Percentiles rank a stretch among this genome's conserved stretches.
Evolutionary conservation across 1,284 basidiomycete genomes (phyloP).

Genomic region (Neolentinus lepideus): DNA sequence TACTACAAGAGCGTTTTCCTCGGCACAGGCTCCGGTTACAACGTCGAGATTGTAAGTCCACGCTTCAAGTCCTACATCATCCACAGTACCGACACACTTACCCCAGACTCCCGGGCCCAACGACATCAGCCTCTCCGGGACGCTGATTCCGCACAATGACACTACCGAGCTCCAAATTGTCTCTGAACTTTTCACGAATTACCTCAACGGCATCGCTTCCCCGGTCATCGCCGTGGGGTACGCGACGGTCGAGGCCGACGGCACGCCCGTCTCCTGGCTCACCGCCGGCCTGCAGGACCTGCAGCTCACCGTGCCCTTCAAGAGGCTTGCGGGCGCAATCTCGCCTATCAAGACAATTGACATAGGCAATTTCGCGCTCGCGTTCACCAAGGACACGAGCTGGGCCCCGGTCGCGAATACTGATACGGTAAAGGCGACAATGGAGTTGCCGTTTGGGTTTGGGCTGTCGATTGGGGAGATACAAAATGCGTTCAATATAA

Average conservation of each 20-base stretch:
- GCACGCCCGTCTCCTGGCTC: conserved; percentile 60
- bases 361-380: conserved; percentile 57
- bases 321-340: conserved; percentile 39
- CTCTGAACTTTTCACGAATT: conserved; percentile 66
- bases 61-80: not conserved
- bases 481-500: conserved; percentile 59
- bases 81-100: not conserved
- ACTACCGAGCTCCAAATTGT: conserved; percentile 42
- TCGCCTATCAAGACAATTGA: conserved; percentile 62
- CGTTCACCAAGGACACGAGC: conserved; percentile 46
- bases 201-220: conserved; percentile 60
- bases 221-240: conserved; percentile 54
- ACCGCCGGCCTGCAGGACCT: conserved; percentile 54
- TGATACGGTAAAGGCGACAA: conserved; percentile 48
- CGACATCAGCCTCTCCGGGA: conserved; percentile 55
- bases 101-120: conserved; percentile 47
- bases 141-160: conserved; percentile 48
- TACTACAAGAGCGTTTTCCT: conserved; percentile 54
- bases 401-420: conserved; percentile 58
- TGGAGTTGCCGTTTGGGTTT: conserved; percentile 79
- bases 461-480: conserved; percentile 57
- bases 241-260: conserved; percentile 50
- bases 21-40: conserved; percentile 47
- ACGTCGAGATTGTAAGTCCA: conserved; percentile 42
- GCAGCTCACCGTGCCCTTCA: conserved; percentile 55